phyloP scores from a whole-genome alignment of 495 filamentous ascomycete genomes.

The Penicillium samsonianum region DNA sequence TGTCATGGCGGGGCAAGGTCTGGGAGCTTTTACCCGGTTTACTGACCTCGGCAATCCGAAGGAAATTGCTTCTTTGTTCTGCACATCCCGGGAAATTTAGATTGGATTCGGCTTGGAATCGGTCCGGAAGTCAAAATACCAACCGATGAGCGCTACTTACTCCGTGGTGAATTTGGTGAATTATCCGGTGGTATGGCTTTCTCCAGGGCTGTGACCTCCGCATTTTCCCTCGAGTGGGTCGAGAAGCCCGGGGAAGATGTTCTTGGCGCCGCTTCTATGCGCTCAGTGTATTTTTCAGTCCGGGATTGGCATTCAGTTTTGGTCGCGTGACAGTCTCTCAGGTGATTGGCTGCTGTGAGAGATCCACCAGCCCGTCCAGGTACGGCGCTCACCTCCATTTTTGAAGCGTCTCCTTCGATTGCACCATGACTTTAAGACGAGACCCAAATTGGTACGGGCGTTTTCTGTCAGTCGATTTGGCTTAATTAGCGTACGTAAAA shows the following conservation, averaged over 20 bases:
- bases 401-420: too few relatives aligned
- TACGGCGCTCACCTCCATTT: too few relatives aligned
- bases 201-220: not conserved
- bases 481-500: too few relatives aligned
- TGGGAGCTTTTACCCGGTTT: not conserved
- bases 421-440: too few relatives aligned
- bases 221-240: not conserved
- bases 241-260: too few relatives aligned
- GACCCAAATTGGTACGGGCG: too few relatives aligned
- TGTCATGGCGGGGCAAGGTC: conserved; percentile 2
- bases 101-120: not conserved
- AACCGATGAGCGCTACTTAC: not conserved
- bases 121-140: not conserved
- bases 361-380: not conserved
- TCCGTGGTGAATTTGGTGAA: not conserved
- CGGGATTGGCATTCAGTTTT: not conserved
- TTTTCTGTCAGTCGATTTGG: too few relatives aligned
- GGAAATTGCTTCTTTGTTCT: not conserved
- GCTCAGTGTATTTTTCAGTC: conserved; percentile 3
- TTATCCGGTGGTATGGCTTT: not conserved
- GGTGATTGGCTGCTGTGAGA: not conserved
- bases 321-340: not conserved
- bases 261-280: not conserved
- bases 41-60: conserved; percentile 8
- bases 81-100: not conserved